A percentile compares a stretch with the other conserved stretches of the same genome.
phyloP scores from a whole-genome alignment of 2,329 filamentous ascomycete genomes.

The Alternaria consortialis region DNA sequence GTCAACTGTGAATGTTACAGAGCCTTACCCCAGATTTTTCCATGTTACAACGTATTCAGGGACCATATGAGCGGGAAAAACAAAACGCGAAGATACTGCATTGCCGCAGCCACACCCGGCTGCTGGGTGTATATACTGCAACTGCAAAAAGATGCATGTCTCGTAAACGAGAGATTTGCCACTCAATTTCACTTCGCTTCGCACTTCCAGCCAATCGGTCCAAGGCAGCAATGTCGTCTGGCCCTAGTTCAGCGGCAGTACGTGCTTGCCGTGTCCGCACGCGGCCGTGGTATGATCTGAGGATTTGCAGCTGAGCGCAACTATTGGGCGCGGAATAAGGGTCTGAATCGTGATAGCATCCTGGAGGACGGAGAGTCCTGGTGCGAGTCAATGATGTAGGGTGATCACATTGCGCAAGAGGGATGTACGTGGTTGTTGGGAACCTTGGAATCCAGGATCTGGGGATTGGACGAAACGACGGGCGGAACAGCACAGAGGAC shows the following conservation, averaged over 20 bases:
- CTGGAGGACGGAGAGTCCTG: background rate
- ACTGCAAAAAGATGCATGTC: background rate
- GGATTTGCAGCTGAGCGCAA: background rate
- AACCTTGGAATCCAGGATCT: background rate
- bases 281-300: background rate
- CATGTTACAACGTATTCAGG: background rate
- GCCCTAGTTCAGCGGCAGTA: conserved; percentile 9
- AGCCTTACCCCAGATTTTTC: background rate
- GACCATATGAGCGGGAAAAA: background rate
- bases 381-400: background rate
- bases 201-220: conserved; percentile 6
- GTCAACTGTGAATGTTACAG: background rate
- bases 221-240: background rate
- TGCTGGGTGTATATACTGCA: background rate
- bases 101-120: background rate
- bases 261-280: conserved; percentile 15
- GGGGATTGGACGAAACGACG: background rate
- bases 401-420: background rate
- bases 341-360: conserved; percentile 1
- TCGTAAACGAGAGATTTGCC: background rate
- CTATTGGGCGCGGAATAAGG: conserved; percentile 1
- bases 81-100: background rate
- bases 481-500: background rate
- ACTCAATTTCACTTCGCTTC: background rate
- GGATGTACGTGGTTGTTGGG: background rate